These are phyloP conservation scores for Hygrocybe punicea DNA, from an alignment of 768 basidiomycete species.

Conservation along the genomic window DNA sequence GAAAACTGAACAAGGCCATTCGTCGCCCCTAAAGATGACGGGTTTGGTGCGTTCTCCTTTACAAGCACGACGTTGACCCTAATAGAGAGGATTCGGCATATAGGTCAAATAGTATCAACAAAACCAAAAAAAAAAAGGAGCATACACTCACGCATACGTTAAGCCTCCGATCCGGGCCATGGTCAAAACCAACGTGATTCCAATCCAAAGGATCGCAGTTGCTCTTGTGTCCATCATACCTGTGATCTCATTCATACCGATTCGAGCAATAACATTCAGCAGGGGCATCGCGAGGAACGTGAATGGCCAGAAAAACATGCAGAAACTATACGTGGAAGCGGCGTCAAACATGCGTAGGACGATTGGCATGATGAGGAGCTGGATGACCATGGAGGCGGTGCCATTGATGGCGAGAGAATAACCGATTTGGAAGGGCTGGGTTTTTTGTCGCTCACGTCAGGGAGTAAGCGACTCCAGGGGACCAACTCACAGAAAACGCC, in stretches of 20 bases:
- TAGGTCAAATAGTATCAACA: too few relatives aligned
- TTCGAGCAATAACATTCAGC: constrained; percentile 46
- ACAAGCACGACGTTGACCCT: constrained; percentile 54
- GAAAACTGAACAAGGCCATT: constrained; percentile 56
- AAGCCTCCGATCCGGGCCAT: constrained; percentile 37
- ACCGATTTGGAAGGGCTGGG: constrained; percentile 47
- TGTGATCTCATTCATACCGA: background rate
- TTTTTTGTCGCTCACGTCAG: constrained; percentile 18
- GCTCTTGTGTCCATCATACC: background rate
- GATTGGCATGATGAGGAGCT: constrained; percentile 52
- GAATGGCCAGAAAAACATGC: constrained; percentile 52
- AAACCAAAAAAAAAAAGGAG: too few relatives aligned
- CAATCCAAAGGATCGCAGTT: constrained; percentile 42
- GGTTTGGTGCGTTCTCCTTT: constrained; percentile 47
- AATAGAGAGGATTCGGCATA: background rate
- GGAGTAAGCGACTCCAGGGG: background rate
- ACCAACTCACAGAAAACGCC: constrained; percentile 28
- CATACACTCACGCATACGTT: too few relatives aligned
- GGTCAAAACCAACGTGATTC: constrained; percentile 42
- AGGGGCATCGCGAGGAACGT: constrained; percentile 47
- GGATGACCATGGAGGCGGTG: constrained; percentile 43
- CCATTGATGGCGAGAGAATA: constrained; percentile 45
- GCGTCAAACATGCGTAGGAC: constrained; percentile 34
- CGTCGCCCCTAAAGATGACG: constrained; percentile 48
- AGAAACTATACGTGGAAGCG: constrained; percentile 50